Percentiles rank a stretch among this genome's conserved stretches.
Evolutionary conservation across 345 rosid genomes (phyloP).

Genomic region (Brassica juncea): DNA sequence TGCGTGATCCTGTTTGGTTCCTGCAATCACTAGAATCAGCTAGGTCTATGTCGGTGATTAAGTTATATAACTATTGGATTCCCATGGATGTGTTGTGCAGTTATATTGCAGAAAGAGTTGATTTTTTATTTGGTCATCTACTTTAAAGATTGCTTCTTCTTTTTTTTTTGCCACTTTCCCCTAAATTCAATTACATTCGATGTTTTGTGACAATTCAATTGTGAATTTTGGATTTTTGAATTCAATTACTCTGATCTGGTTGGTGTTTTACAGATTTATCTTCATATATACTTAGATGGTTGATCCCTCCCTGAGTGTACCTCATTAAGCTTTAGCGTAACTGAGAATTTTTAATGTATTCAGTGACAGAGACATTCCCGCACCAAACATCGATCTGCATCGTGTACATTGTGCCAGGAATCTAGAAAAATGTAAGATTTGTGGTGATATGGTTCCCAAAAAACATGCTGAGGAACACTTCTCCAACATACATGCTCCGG

Average conservation of each 20-base stretch:
- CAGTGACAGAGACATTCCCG: conserved; percentile 89
- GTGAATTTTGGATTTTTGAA: neutral
- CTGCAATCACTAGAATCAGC: neutral
- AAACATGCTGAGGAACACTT: conserved; percentile 86
- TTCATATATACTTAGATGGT: conserved; percentile 14
- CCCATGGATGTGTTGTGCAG: neutral
- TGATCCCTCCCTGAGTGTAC: neutral
- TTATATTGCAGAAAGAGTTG: neutral
- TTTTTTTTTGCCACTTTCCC: neutral
- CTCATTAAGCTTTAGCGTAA: neutral
- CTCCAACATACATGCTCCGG: conserved; percentile 89
- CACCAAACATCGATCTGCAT: conserved; percentile 82
- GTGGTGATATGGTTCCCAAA: conserved; percentile 93
- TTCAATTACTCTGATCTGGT: neutral
- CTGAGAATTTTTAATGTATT: conserved; percentile 26
- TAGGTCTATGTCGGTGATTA: conserved; percentile 27
- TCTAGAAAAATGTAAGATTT: conserved; percentile 88
- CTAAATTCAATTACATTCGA: neutral
- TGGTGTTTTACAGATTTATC: neutral
- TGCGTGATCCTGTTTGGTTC: conserved; percentile 10
- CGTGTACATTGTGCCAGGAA: conserved; percentile 89
- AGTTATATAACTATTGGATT: neutral
- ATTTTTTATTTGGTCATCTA: neutral
- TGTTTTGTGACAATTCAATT: neutral
- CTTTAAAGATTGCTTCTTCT: neutral